Base-by-base conservation (phyloP, 2,329 filamentous ascomycete species). In the Aureobasidium pullulans region DNA sequence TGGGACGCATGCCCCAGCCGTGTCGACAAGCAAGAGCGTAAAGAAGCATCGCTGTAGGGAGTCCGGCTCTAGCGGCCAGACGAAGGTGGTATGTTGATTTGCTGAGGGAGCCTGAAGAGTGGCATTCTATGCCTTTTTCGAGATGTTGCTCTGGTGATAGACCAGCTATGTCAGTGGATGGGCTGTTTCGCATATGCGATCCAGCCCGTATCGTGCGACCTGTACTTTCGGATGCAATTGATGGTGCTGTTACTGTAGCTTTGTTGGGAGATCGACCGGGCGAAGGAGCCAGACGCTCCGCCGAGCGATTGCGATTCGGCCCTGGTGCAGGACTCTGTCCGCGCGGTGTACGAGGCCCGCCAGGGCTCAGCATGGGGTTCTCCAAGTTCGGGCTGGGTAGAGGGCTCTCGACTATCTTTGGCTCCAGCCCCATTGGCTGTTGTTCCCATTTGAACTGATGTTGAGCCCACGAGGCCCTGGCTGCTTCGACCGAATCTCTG, bases 21-120 rank as follows among this genome's bases (percentile, higher is more conserved):
- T 99, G 94, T 52, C 94, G 84, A 70, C 93, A 97, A 10, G 94
- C 94, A 37, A 99, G 81, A 5, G 93, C 94, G 72, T 96, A 99
- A 34, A 97, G 80, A 11, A 99, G 83, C 94, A 99, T 99, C 23
- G 88, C 94, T 0, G 93, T 96, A 0, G 94, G 89, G 60, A 96
- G 84, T 48, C 90, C 89, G 60, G 89, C 86, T 66, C 86, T 85
- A 0, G 94, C 93, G 4, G 94, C 94, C 61, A 96, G 83, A 36
- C 94, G 88, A 46, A 99, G 81, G 70, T 99, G 94, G 70, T 97
- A 99, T 0, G 94, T 97, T 0, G 93, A 97, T 73, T 97, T 92
- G 63, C 92, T 91, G 32, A 96, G 77, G 10, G 89, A 87, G 16
- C 93, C 93, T 48, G 86, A 85, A 70, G 96, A 90, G 69, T 99